Evolutionary conservation across 2,329 filamentous ascomycete genomes (phyloP).

Genomic region (Apiospora koreana): DNA sequence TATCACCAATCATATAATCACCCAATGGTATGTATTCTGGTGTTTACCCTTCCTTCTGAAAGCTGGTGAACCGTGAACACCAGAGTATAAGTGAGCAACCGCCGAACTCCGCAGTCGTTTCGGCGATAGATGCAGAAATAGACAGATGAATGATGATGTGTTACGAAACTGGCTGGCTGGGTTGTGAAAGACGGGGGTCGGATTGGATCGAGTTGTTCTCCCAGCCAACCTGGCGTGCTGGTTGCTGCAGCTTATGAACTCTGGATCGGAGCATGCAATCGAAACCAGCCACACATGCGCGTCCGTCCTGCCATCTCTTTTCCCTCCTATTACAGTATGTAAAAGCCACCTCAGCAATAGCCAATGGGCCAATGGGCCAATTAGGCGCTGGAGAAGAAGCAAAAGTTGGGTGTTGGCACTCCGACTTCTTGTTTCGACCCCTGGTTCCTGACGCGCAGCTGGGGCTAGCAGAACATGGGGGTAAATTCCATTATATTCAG

Average conservation of each 20-base stretch:
- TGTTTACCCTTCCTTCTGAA: no score
- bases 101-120: background rate
- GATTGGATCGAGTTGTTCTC: background rate
- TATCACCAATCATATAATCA: no score
- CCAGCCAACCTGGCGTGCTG: background rate
- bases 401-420: background rate
- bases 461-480: background rate
- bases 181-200: no score
- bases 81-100: background rate
- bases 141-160: background rate
- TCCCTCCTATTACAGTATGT: background rate
- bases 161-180: no score
- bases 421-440: background rate
- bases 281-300: background rate
- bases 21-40: no score
- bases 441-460: background rate
- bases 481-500: background rate
- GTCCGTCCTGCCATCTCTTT: background rate
- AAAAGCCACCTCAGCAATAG: background rate
- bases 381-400: background rate
- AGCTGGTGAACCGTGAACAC: no score
- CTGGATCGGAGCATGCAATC: background rate
- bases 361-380: background rate
- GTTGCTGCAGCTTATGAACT: background rate
- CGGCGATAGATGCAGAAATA: background rate